Percentiles rank a stretch among this genome's conserved stretches.
Conservation (phyloP, 495 filamentous ascomycete species). For the Hypoxylon rickii region DNA sequence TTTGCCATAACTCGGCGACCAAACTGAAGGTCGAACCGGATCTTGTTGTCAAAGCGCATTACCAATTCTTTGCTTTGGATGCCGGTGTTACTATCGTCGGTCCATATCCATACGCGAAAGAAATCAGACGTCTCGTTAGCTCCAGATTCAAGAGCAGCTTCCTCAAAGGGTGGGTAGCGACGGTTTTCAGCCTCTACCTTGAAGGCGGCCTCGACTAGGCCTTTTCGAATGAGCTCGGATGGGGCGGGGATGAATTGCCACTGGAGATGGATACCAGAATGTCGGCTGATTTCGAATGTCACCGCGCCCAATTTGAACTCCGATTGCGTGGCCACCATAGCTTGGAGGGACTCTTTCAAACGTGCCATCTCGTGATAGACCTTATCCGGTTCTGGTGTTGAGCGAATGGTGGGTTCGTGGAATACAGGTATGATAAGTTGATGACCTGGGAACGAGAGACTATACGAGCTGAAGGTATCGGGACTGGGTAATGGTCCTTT, state of each 20-base stretch:
- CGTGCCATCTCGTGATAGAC: constrained; percentile 79
- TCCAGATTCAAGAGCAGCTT: constrained; percentile 39
- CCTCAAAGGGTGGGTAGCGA: constrained; percentile 62
- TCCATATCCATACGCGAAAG: constrained; percentile 85
- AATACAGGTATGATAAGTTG: constrained; percentile 87
- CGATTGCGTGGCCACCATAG: constrained; percentile 63
- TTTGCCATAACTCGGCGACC: constrained; percentile 84
- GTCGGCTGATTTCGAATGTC: constrained; percentile 86
- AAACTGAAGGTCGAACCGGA: constrained; percentile 64
- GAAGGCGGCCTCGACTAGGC: constrained; percentile 81
- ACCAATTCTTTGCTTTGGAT: constrained; percentile 53
- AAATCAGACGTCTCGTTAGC: constrained; percentile 65
- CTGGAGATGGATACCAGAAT: constrained; percentile 79
- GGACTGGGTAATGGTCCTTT: constrained; percentile 82
- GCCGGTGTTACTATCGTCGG: constrained; percentile 47
- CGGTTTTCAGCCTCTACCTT: constrained; percentile 80
- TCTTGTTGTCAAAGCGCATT: constrained; percentile 49
- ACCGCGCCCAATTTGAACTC: constrained; percentile 71
- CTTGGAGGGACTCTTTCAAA: constrained; percentile 73
- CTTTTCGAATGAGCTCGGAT: constrained; percentile 61
- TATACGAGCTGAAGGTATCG: constrained; percentile 60
- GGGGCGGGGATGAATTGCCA: constrained; percentile 93
- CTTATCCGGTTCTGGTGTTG: constrained; percentile 64
- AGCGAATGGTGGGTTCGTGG: constrained; percentile 58
- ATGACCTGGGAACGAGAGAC: constrained; percentile 78